Conservation (phyloP, 2,329 filamentous ascomycete genomes). For the Rhynchosporium graminicola region DNA sequence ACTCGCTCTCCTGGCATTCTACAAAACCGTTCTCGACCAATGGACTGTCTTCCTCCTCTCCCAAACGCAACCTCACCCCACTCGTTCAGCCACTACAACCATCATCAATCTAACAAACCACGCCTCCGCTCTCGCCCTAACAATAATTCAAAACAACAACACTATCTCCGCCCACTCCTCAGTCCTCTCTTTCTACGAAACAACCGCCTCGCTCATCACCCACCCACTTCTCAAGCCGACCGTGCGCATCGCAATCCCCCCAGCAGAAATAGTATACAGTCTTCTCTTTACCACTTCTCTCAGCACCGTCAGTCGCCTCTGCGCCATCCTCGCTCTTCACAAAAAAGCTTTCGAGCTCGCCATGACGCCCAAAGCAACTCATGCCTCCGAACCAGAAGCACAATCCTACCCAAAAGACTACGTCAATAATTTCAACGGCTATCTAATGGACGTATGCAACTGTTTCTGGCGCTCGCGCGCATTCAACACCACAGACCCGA, state of each 20-base stretch:
- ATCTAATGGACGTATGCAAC: conserved; percentile 86
- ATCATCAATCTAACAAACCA: conserved; percentile 50
- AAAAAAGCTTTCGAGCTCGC: conserved; percentile 73
- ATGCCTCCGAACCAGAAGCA: conserved; percentile 30
- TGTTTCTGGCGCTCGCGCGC: conserved; percentile 76
- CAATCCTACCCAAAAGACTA: conserved; percentile 57
- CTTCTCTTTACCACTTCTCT: conserved; percentile 67
- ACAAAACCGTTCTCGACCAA: conserved; percentile 64
- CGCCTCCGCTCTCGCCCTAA: conserved; percentile 57
- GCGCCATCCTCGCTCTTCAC: conserved; percentile 68
- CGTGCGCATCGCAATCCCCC: conserved; percentile 68
- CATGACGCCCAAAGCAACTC: conserved; percentile 47
- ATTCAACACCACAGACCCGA: conserved; percentile 65
- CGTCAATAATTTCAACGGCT: conserved; percentile 75
- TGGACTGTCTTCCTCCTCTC: conserved; percentile 54
- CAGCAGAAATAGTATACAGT: conserved; percentile 67
- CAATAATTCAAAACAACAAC: conserved; percentile 57
- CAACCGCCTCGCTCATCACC: conserved; percentile 57
- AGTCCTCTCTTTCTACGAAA: conserved; percentile 71
- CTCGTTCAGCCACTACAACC: conserved; percentile 24
- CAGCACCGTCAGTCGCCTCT: conserved; percentile 67
- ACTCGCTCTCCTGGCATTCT: conserved; percentile 63
- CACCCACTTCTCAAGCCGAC: conserved; percentile 51
- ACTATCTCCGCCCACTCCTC: conserved; percentile 50
- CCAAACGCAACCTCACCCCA: conserved; percentile 41